A percentile compares a stretch with the other conserved stretches of the same genome.
Conservation (phyloP, 73 alveolate genomes). For the Loxodes magnus region DNA sequence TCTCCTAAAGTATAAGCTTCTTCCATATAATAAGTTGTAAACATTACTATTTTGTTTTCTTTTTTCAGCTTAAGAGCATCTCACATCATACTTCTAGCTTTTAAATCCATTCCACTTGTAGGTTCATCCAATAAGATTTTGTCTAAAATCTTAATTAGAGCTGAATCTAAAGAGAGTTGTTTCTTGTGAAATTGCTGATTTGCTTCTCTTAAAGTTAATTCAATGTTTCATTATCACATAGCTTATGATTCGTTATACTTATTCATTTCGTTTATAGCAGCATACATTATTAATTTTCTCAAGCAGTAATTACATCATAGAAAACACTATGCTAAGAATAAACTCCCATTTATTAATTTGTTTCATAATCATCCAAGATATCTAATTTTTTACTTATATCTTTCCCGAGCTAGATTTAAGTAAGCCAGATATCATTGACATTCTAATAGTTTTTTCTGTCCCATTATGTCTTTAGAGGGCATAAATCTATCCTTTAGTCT, state of each 20-base stretch:
- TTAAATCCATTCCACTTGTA: slow-evolving; percentile 60
- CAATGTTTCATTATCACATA: too few relatives aligned
- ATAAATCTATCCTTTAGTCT: slow-evolving; percentile 65
- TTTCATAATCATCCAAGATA: too few relatives aligned
- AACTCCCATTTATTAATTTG: too few relatives aligned
- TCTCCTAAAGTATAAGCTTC: slow-evolving; percentile 66
- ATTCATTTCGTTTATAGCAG: too few relatives aligned
- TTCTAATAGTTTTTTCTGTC: slow-evolving; percentile 95
- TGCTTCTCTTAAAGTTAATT: too few relatives aligned
- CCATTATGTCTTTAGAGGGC: slow-evolving; percentile 95
- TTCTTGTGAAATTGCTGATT: too few relatives aligned
- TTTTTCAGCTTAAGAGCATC: slow-evolving; percentile 30
- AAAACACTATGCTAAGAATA: too few relatives aligned
- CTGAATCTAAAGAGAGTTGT: too few relatives aligned
- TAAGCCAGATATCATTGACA: slow-evolving; percentile 86
- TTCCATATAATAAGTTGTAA: slow-evolving; percentile 67
- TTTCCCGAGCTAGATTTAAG: slow-evolving; percentile 68
- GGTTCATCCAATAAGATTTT: slow-evolving; percentile 59
- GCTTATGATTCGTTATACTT: too few relatives aligned
- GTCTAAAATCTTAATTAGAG: too few relatives aligned
- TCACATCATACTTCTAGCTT: slow-evolving; percentile 61
- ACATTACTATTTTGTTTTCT: slow-evolving; percentile 26
- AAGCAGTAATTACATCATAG: too few relatives aligned
- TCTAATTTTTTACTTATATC: slow-evolving; percentile 54
- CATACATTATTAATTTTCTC: too few relatives aligned